Evolutionary conservation across 2,329 filamentous ascomycete species (phyloP).

Genomic region (Beauveria sp.): DNA sequence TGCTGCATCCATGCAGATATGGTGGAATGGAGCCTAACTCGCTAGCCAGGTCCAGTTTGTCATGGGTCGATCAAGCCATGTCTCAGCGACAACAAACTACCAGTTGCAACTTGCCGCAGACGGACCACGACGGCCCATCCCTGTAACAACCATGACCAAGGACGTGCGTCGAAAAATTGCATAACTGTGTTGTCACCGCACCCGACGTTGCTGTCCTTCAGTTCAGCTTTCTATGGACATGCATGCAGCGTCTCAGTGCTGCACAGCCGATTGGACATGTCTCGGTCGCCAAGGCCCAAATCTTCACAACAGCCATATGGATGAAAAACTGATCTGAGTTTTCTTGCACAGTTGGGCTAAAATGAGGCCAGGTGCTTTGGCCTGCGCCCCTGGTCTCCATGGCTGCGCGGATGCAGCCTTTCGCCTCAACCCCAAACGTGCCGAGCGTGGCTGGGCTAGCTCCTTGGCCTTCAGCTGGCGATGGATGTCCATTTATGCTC

Average conservation of each 20-base stretch:
- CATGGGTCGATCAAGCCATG: slow-evolving; percentile 6
- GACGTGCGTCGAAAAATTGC: slow-evolving; percentile 1
- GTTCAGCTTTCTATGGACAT: background rate
- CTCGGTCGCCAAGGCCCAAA: background rate
- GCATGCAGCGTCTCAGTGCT: background rate
- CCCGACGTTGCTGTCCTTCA: background rate
- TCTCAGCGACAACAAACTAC: slow-evolving; percentile 1
- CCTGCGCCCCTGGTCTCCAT: slow-evolving; percentile 1
- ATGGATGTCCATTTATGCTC: background rate
- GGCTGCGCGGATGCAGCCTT: background rate
- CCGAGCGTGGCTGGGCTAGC: background rate
- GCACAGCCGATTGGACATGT: background rate
- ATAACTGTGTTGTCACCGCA: slow-evolving; percentile 7
- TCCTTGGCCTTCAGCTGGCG: slow-evolving; percentile 1
- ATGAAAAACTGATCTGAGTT: background rate
- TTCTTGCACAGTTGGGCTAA: background rate
- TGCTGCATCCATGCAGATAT: background rate
- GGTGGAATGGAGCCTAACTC: background rate
- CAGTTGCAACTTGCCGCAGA: background rate
- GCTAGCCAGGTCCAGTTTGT: slow-evolving; percentile 11
- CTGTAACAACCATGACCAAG: slow-evolving; percentile 8
- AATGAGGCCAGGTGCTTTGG: slow-evolving; percentile 6
- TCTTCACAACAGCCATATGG: background rate
- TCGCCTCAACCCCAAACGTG: background rate
- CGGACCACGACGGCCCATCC: background rate